Evolutionary conservation across 129 eudicot genomes (phyloP), one percentile per base, ranked within the genome.

Genomic region (Flaveria robusta): DNA sequence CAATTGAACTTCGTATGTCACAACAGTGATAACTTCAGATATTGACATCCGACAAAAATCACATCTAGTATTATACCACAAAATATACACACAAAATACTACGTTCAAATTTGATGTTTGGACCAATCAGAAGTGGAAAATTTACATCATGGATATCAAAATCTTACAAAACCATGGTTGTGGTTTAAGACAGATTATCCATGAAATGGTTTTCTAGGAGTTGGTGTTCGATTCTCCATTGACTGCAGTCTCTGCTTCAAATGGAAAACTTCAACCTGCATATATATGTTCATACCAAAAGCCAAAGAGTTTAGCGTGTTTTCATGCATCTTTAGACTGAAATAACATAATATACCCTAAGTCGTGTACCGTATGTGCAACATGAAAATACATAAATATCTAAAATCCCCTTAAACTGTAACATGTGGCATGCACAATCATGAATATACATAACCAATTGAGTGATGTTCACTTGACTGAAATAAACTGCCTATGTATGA

Each of bases 221-320:
- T 90, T 65, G 96, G 87, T n/a, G 96, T 83, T 78, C 96, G 85
- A 71, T 83, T 87, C 79, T 93, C 98, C 85, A 90, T 63, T 3
- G 98, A 90, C 41, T 93, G 98, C 81, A 93, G 46, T 80, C 98
- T 88, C 79, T 93, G 98, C 74, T 93, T 93, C 75, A 90, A 84
- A 86, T 82, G 96, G 79, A 88, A 90, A 62, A 93, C 98, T 84
- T 93, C 98, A 77, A 90, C 98, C 98, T 93, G 87, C 78, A 88
- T 63, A n/a, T n/a, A n/a, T n/a, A 31, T 39, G 19, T 14, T n/a
- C 23, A 77, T 68, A 70, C 63, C 49, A 29, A 55, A 37, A 56
- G 5, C 62, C 52, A 71, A 72, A 34, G 13, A 54, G n/a, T 18
- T 18, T 19, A 19, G 12, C 43, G 26, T 13, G 5, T 15, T 29